Evolutionary conservation across 2,329 filamentous ascomycete species (phyloP), one percentile per base, ranked within the genome.

Genomic region (Scytalidium sp.): DNA sequence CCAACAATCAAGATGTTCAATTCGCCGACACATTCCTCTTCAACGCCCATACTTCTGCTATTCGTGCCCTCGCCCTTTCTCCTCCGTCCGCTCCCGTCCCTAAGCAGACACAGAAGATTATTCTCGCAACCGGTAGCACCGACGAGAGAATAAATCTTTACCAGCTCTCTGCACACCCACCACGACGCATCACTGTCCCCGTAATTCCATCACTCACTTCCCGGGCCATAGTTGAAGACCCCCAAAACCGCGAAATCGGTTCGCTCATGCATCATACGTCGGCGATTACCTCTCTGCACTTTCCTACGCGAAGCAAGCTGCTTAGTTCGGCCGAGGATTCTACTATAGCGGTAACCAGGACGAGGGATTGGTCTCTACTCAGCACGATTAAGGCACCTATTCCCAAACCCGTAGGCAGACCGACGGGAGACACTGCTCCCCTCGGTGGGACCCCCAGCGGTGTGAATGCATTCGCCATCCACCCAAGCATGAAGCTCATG

Each of bases 121-220:
- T 94, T 58, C 82, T 99, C 44, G 94, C 94, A 11, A 96, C 88
- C 9, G 94, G 94, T 58, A 87, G 88, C 68, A 95, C 90, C 20
- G 94, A 99, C 70, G 91, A 97, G 71, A 84, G 90, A 55, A 89
- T 99, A 73, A 97, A 99, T 66, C 79, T 99, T 48, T 99, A 96
- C 76, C 90, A 85, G 53, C 75, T 99, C 49, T 96, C 92, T 11
- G 84, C 79, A 21, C 82, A 84, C 59, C 82, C 82, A 47, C 83
- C 79, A 51, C 78, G 70, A 56, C 83, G 73, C 65, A 73, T 77
- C 54, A 75, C 77, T 55, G 79, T 81, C 45, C 73, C 77, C 3
- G 70, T 80, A 2, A 75, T 92, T 45, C 85, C 87, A 21, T 79
- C 81, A 11, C 75, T 95, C 46, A 79, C 85, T 40, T 82, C 84